Evolutionary conservation across 2,329 filamentous ascomycete genomes (phyloP), one percentile per base, ranked within the genome.

Genomic region (Aspergillus flavus): DNA sequence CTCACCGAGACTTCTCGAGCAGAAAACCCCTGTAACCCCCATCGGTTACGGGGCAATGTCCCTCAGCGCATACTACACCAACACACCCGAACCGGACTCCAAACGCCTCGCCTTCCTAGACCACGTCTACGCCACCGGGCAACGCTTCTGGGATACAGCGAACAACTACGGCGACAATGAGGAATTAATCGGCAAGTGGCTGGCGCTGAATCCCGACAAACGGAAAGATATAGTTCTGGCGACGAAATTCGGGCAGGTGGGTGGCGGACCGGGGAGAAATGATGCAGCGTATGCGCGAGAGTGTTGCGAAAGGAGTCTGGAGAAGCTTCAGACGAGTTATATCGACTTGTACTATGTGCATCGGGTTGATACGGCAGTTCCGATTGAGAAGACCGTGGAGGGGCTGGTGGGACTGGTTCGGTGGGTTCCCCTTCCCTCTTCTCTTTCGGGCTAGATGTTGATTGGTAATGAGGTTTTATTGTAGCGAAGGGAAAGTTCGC

Each of bases 311-410:
- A 73, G 74, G 60, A 81, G 77, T 41, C 70, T 85, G 46, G 68
- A 71, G 61, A 71, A 76, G 1, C 70, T 86, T 0, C 79, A 79
- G 4, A 65, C 81, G 3, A 73, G 80, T 2, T 73, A 64, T 0
- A 82, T 86, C n/a, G 82, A 85, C 62, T 69, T 85, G 4, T 82
- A 80, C 64, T 83, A 84, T 64, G 66, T 76, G 57, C 82, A 84
- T 66, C 79, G 80, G 11, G 70, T 81, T 43, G 79, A 84, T 43
- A 69, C 70, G 0, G 64, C 77, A 10, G 75, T 72, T 0, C 75
- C 77, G 0, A 71, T 80, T 26, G 78, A 80, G 64, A 70, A 76
- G 63, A 79, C 82, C 0, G 76, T 84, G 66, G 61, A 73, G 19
- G 81, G 75, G 7, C 73, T 85, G 73, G 77, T 75, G 16, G 76